Evolutionary conservation across 2,329 filamentous ascomycete genomes (phyloP), one percentile per base, ranked within the genome.

Genomic region (Colletotrichum sp.): DNA sequence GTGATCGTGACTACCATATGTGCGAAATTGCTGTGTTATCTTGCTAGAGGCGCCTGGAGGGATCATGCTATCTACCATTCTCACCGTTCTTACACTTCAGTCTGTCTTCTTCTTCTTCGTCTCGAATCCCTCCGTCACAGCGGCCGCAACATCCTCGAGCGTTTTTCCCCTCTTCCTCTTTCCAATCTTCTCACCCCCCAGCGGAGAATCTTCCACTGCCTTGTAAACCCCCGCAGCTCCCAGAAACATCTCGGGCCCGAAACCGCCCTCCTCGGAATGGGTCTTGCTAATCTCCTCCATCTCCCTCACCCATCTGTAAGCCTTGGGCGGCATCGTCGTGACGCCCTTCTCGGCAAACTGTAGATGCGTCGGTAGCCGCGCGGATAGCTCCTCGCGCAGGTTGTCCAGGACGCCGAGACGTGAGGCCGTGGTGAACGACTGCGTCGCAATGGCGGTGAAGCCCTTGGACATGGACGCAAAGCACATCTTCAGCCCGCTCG

Each of bases 231-330:
- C 88, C 0, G 93, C 93, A 8, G 92, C 90, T 13, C 90, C 90
- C 15, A 85, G 82, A 79, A 95, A 95, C 30, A 93, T 83, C 28
- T 86, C 85, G 13, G 83, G 83, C 6, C 84, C 84, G 82, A 94
- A 95, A 0, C 93, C 93, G 1, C 92, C 93, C 70, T 94, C 92
- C 57, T 90, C 89, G 8, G 85, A 84, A 82, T 95, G 93, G 5
- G 93, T 94, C 73, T 89, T 86, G 6, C 90, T 91, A 80, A 96
- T 95, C 87, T 96, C 92, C 79, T 92, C 89, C 94, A 96, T 95
- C 86, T 96, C 94, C 39, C 89, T 87, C 0, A 95, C 92, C 94
- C 94, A 96, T 13, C 94, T 87, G 82, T 95, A 95, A 21, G 94
- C 94, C 85, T 96, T 96, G 9, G 92, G 91, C 28, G 93, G 89